Conservation (phyloP, 1,139 yeast species). For the Candida sanyaensis region DNA sequence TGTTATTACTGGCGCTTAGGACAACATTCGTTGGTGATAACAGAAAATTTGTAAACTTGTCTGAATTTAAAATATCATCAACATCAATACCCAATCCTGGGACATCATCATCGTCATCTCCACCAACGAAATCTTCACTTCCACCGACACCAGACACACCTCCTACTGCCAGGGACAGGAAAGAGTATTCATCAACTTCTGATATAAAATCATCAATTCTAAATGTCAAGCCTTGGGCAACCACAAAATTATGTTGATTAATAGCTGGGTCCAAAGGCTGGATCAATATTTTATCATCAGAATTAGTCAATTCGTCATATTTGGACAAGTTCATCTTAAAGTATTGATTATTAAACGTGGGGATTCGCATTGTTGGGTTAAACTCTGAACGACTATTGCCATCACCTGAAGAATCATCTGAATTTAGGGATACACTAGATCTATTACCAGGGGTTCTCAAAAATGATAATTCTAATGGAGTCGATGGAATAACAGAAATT, state of each 20-base stretch:
- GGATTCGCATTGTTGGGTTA: slow-evolving; percentile 29
- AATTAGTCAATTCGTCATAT: slow-evolving; percentile 35
- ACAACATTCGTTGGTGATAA: slow-evolving; percentile 16
- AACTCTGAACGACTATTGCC: slow-evolving; percentile 6
- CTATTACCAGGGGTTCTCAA: slow-evolving; percentile 8
- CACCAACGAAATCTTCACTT: slow-evolving; percentile 20
- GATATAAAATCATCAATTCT: slow-evolving; percentile 41
- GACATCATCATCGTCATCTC: slow-evolving; percentile 37
- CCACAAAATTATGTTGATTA: slow-evolving; percentile 28
- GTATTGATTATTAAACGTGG: slow-evolving; percentile 40
- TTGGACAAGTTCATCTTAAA: slow-evolving; percentile 37
- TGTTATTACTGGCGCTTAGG: neutral
- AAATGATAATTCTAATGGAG: slow-evolving; percentile 15
- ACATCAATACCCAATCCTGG: slow-evolving; percentile 49
- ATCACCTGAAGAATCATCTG: slow-evolving; percentile 24
- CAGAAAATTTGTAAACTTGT: slow-evolving; percentile 39
- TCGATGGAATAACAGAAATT: slow-evolving; percentile 9
- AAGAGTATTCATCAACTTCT: slow-evolving; percentile 22
- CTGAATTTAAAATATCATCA: slow-evolving; percentile 46
- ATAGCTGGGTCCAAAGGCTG: slow-evolving; percentile 21
- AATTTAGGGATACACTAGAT: slow-evolving; percentile 24
- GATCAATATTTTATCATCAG: slow-evolving; percentile 15
- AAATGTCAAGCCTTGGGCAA: slow-evolving; percentile 38
- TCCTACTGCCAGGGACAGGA: neutral
- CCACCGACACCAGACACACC: slow-evolving; percentile 16